Evolutionary conservation across 108 stramenopile genomes (phyloP), one percentile per base, ranked within the genome.

Genomic region (Skeletonema marinoi): DNA sequence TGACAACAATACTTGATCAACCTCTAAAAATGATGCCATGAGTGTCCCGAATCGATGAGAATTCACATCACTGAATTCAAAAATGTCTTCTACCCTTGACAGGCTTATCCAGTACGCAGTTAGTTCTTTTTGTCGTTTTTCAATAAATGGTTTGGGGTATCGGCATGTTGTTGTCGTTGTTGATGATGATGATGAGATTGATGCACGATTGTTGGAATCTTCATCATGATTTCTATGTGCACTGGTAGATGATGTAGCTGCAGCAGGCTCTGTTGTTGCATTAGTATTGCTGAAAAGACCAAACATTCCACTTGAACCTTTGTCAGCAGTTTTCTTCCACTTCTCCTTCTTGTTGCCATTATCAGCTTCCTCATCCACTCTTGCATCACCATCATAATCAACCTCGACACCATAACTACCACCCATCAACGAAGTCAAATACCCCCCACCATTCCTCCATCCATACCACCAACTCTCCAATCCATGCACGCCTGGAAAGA

Each of bases 21-120:
- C 81, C 30, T 71, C 81, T 74, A 82, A 61, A 70, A 82, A 82
- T 4, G 44, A 36, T 19, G 81, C 81, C 81, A 82, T 71, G 41
- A 51, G 41, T 35, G 51, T 66, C 3, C 73, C 65, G 67, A 71
- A 82, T 54, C 62, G 39, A 46, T 79, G 78, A 35, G 64, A 65
- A 35, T 58, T 39, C 1, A 72, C 36, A 66, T 82, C 74, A 13
- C 76, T 44, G 41, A 82, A 82, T 25, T 83, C 82, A 67, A 83
- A 83, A 3, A 78, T 78, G 29, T 74, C 82, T 48, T 83, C 82
- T 9, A 83, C 71, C 33, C 65, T 48, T 74, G 74, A 74, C 0
- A 83, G 67, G 11, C 50, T 33, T 7, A 60, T 38, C 82, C 82
- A 83, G 21, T 83, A 83, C 0, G 73, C 17, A 10, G 60, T 17